These are phyloP conservation scores for Exophiala sp. DNA, from an alignment of 2,329 filamentous ascomycete genomes.

Conservation along the genomic window DNA sequence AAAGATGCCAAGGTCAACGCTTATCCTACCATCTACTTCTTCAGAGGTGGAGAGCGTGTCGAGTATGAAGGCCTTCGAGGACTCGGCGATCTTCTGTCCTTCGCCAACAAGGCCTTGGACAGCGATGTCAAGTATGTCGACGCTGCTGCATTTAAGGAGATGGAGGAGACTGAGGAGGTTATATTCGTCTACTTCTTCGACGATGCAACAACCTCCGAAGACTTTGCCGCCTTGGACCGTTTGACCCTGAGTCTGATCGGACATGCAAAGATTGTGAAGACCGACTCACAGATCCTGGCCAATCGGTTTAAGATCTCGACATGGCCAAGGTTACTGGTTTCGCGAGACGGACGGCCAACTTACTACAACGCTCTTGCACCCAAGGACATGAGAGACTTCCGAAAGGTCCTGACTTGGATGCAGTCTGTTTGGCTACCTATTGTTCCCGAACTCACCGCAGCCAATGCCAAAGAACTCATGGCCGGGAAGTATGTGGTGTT, in stretches of 20 bases:
- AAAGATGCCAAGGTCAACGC: conserved; percentile 75
- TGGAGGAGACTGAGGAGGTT: conserved; percentile 91
- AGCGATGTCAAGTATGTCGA: conserved; percentile 76
- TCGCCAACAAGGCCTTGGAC: conserved; percentile 78
- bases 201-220: conserved; percentile 84
- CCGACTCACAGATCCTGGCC: conserved; percentile 66
- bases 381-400: conserved; percentile 83
- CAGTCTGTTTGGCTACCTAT: conserved; percentile 92
- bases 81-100: conserved; percentile 80
- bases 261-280: conserved; percentile 88
- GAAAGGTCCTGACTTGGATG: conserved; percentile 84
- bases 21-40: conserved; percentile 88
- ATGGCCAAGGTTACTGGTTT: conserved; percentile 88
- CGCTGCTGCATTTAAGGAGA: conserved; percentile 64
- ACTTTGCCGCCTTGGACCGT: conserved; percentile 81
- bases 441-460: conserved; percentile 84
- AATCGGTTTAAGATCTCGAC: conserved; percentile 91
- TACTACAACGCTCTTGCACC: conserved; percentile 87
- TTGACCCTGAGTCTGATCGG: conserved; percentile 83
- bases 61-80: conserved; percentile 91
- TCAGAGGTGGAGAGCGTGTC: conserved; percentile 82
- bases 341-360: conserved; percentile 78
- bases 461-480: conserved; percentile 93
- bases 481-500: conserved; percentile 90
- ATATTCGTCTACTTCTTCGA: conserved; percentile 98